Percentiles rank a stretch among this genome's conserved stretches.
phyloP scores from a whole-genome alignment of 2,329 filamentous ascomycete species.

The Colletotrichum caudatum region DNA sequence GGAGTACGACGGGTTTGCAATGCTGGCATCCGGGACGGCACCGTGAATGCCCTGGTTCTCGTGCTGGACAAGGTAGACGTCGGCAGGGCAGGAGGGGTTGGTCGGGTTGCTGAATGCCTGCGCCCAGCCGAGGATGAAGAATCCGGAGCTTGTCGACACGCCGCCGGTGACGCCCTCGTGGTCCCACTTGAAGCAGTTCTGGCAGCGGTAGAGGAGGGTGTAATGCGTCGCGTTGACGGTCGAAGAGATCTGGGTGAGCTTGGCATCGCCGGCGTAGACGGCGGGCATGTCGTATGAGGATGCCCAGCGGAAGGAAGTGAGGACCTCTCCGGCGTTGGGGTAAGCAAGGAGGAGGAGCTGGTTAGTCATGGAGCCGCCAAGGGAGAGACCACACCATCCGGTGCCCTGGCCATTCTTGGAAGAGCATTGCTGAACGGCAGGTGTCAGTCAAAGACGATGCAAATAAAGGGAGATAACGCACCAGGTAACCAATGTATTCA shows the following conservation, averaged over 20 bases:
- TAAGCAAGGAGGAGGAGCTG: conserved; percentile 70
- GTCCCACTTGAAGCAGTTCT: conserved; percentile 67
- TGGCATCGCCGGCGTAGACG: conserved; percentile 71
- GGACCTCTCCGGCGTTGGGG: conserved; percentile 64
- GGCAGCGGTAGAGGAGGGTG: conserved; percentile 74
- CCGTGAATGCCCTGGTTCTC: conserved; percentile 65
- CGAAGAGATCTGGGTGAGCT: conserved; percentile 70
- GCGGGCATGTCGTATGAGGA: conserved; percentile 70
- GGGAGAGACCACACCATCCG: conserved; percentile 70
- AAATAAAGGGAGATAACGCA: conserved; percentile 47
- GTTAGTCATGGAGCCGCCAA: conserved; percentile 69
- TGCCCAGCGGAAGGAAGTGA: conserved; percentile 69
- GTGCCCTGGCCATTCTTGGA: conserved; percentile 58
- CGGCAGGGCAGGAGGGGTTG: conserved; percentile 57
- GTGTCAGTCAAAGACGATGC: not conserved
- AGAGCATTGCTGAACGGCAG: conserved; percentile 56
- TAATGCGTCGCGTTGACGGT: conserved; percentile 69
- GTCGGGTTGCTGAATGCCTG: conserved; percentile 59
- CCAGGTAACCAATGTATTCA: conserved; percentile 72
- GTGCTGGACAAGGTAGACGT: conserved; percentile 64
- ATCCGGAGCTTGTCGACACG: conserved; percentile 58
- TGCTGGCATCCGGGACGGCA: conserved; percentile 52
- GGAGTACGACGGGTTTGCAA: conserved; percentile 56
- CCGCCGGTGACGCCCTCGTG: conserved; percentile 59
- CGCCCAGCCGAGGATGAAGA: conserved; percentile 67